Evolutionary conservation across 1,139 yeast species (phyloP), one percentile per base, ranked within the genome.

Genomic region (Candida labiduridarum): DNA sequence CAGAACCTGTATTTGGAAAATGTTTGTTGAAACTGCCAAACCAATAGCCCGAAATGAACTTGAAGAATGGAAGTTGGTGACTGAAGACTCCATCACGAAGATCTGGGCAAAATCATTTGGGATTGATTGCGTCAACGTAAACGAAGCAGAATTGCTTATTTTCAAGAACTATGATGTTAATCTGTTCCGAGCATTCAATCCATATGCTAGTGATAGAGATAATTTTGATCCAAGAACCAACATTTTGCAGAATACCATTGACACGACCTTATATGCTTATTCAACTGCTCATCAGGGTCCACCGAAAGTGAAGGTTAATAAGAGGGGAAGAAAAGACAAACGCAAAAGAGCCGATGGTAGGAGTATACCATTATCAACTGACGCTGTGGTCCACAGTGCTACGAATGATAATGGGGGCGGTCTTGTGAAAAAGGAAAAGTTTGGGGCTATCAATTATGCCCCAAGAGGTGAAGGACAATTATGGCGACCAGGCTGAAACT

Each of bases 71-170:
- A 67, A 67, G 44, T 64, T 83, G 30, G 73, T 83, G 4, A 76
- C 85, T 2, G 88, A 84, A 60, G 87, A 83, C 54, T 60, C 75
- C 1, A 68, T 76, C 4, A 75, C 84, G 5, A 69, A 71, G 40
- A 71, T 78, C 7, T 83, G 88, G 87, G 74, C 79, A n/a, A 66
- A 68, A 43, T 73, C 84, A 53, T 83, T 72, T 61, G 83, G 84
- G 1, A 68, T 83, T 42, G 72, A 72, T 39, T 78, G 83, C 47
- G 60, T 79, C 56, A 79, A 78, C 54, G 73, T 83, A 14, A 78
- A 76, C 53, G 83, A 81, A 57, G 83, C 84, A 0, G 84, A 82
- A 54, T 64, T 73, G 33, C 61, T 76, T 16, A 63, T 76, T 11
- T 69, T 78, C 52, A 69, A 71, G 49, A 67, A 66, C 42, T 67